phyloP scores from a whole-genome alignment of 768 basidiomycete species.

The Pilatotrama ljubarskyi region DNA sequence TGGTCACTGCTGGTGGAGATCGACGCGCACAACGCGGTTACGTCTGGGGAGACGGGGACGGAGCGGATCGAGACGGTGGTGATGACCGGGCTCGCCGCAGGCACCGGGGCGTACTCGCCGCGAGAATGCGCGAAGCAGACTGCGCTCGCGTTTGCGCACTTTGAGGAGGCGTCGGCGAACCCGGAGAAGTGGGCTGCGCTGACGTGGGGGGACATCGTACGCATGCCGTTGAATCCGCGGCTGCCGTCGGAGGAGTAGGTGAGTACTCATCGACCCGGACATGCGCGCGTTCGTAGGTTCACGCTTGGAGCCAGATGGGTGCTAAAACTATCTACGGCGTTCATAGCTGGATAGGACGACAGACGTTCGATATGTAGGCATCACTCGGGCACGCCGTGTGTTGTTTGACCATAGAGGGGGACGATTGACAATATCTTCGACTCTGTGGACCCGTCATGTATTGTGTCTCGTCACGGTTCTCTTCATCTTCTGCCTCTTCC shows the following conservation, averaged over 20 bases:
- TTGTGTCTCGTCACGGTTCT: too few relatives aligned
- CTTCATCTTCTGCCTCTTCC: too few relatives aligned
- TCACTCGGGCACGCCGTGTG: too few relatives aligned
- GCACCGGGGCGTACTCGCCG: constrained; percentile 9
- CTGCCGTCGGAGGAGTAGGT: background rate
- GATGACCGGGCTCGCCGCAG: constrained; percentile 22
- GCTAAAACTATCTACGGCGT: too few relatives aligned
- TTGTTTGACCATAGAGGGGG: too few relatives aligned
- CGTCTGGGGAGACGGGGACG: background rate
- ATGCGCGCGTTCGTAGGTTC: too few relatives aligned
- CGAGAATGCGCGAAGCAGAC: constrained; percentile 27
- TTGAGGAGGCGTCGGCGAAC: constrained; percentile 12
- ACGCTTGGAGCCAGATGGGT: too few relatives aligned
- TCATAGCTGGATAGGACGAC: too few relatives aligned
- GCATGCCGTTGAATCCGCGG: background rate
- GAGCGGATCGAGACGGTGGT: constrained; percentile 1
- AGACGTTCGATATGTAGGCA: too few relatives aligned
- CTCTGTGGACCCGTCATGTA: too few relatives aligned
- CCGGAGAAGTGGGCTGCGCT: constrained; percentile 14
- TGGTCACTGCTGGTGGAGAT: constrained; percentile 27
- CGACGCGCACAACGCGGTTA: constrained; percentile 13
- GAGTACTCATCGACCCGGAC: background rate
- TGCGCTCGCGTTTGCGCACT: constrained; percentile 25
- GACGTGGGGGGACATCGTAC: constrained; percentile 4
- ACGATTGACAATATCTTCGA: too few relatives aligned